Conservation (phyloP, 179 eudicot species). For the Actinidia arguta region DNA sequence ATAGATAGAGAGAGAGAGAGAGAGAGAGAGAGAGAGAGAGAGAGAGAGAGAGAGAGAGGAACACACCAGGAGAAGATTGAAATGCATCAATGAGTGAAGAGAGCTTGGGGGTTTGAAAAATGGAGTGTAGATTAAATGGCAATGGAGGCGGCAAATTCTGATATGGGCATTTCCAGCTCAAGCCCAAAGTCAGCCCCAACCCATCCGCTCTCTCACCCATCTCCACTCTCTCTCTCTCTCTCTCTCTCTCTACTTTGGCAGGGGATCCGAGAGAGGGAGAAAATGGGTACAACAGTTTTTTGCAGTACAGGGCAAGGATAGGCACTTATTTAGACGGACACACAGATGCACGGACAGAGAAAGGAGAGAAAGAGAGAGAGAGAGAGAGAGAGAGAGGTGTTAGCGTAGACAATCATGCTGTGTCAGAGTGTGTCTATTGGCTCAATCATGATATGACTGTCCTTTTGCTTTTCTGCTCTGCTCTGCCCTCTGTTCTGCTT, state of each 20-base stretch:
- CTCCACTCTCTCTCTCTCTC: constrained; percentile 22
- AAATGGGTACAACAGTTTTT: neutral
- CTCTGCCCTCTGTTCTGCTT: constrained; percentile 20
- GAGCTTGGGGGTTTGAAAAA: constrained; percentile 19
- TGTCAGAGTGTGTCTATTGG: constrained; percentile 43
- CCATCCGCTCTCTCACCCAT: constrained; percentile 50
- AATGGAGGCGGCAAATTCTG: constrained; percentile 19
- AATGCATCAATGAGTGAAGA: constrained; percentile 11
- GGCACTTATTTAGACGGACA: too few species aligned
- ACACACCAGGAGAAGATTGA: constrained; percentile 31
- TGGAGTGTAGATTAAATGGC: constrained; percentile 38
- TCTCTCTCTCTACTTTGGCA: neutral
- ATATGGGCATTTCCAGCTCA: constrained; percentile 54
- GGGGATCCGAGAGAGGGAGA: constrained; percentile 6
- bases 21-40: too few species aligned
- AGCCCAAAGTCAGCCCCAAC: constrained; percentile 62
- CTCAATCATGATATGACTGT: constrained; percentile 48
- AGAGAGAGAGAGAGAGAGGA: too few species aligned
- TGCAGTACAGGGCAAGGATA: too few species aligned
- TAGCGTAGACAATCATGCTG: constrained; percentile 44
- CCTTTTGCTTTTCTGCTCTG: constrained; percentile 21
- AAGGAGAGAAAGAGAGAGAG: neutral
- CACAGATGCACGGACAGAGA: too few species aligned
- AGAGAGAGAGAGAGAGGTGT: too few species aligned
- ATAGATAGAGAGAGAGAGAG: neutral